Percentiles rank a stretch among this genome's conserved stretches.
Evolutionary conservation across 2,329 filamentous ascomycete species (phyloP).

Genomic region (Cladophialophora bantiana): DNA sequence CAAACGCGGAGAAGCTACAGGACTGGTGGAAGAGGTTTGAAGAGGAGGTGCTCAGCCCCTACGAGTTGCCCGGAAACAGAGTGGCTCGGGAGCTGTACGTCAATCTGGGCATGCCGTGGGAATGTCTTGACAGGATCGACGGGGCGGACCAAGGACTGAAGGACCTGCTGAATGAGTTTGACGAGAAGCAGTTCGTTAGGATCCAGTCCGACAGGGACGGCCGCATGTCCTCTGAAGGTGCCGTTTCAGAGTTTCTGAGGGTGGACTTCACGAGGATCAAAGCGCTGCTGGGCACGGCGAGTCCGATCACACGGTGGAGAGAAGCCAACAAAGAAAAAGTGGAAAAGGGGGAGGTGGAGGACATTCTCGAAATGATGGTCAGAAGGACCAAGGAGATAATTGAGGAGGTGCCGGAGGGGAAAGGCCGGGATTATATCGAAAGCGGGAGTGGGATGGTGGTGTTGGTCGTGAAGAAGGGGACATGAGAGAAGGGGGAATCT

Average conservation of each 20-base stretch:
- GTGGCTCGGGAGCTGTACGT: slow-evolving; percentile 52
- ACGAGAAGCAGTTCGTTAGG: slow-evolving; percentile 25
- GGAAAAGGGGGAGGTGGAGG: slow-evolving; percentile 46
- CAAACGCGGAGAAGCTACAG: slow-evolving; percentile 54
- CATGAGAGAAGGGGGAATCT: slow-evolving; percentile 6
- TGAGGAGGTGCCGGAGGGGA: slow-evolving; percentile 41
- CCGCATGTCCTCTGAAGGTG: slow-evolving; percentile 31
- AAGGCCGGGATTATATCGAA: slow-evolving; percentile 40
- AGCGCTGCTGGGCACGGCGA: slow-evolving; percentile 45
- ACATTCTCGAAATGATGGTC: slow-evolving; percentile 44
- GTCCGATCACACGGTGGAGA: slow-evolving; percentile 51
- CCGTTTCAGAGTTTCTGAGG: slow-evolving; percentile 37
- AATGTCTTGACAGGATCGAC: slow-evolving; percentile 12
- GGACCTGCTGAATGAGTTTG: slow-evolving; percentile 33
- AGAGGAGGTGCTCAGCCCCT: slow-evolving; percentile 48
- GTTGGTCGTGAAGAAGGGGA: slow-evolving; percentile 38
- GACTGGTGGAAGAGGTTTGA: slow-evolving; percentile 50
- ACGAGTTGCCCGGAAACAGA: slow-evolving; percentile 53
- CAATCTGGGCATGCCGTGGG: slow-evolving; percentile 60
- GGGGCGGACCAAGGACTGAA: slow-evolving; percentile 38
- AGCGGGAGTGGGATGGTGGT: slow-evolving; percentile 36
- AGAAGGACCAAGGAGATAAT: slow-evolving; percentile 40
- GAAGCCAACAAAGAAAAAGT: slow-evolving; percentile 48
- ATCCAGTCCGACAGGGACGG: slow-evolving; percentile 33
- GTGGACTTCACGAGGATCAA: slow-evolving; percentile 41